Evolutionary conservation across 2,329 filamentous ascomycete genomes (phyloP), one percentile per base, ranked within the genome.

Genomic region (Hymenoscyphus fraxineus): DNA sequence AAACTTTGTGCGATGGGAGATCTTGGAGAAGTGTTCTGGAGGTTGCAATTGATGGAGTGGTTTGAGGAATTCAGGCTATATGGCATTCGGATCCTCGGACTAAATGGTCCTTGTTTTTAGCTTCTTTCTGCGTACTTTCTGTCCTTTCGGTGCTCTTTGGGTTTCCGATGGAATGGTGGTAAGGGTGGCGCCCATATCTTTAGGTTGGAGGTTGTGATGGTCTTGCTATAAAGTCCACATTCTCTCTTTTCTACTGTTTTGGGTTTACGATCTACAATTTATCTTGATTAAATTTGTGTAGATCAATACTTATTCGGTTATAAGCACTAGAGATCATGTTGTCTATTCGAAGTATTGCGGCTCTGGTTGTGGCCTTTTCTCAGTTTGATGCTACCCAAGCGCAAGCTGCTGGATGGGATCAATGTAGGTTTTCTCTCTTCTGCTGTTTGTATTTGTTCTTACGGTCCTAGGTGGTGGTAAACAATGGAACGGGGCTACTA

Each of bases 401-500:
- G 6, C 69, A 71, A 39, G 59, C 63, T 55, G 65, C 38, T 60
- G 63, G 60, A 47, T 71, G 59, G 57, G 62, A 47, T 41, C 70
- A 72, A 62, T 72, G 68, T 72, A 58, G 54, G 65, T 64, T 31
- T 59, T 35, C 31, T 12, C 35, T 6, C 3, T 44, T 31, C 41
- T 16, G 3, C 16, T 44, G 19, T 15, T 35, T 55, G 16, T n/a
- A 32, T 38, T 10, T 13, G 27, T 12, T 32, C 6, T 65, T 3
- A 63, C 40, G 10, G 13, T 32, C 3, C 10, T 38, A 76, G 73
- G 74, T 62, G 73, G 73, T 63, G 74, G 74, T 13, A 65, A 65
- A 16, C 64, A 64, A 16, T 76, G 70, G 72, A 69, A 60, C 58
- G 73, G 74, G 57, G 61, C 70, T 9, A 75, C 71, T 6, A 68